phyloP scores from a whole-genome alignment of 805 yeast species.

The Kuraishia hungarica region DNA sequence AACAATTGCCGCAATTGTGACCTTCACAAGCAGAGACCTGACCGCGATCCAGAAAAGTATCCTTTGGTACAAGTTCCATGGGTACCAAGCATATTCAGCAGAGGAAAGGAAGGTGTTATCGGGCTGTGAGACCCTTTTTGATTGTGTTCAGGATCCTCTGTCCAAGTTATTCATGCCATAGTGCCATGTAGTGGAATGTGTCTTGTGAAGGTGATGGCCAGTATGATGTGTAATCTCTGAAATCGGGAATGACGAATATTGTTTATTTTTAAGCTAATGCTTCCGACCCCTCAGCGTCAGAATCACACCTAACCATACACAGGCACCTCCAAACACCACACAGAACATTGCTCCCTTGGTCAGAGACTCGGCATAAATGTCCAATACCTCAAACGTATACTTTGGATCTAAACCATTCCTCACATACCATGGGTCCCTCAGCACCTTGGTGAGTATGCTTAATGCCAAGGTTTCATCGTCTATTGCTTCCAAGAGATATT shows the following conservation, averaged over 20 bases:
- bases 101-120: background rate
- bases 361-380: constrained; percentile 12
- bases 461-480: constrained; percentile 14
- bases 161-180: background rate
- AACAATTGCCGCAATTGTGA: background rate
- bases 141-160: background rate
- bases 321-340: background rate
- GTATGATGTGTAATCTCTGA: too few species aligned
- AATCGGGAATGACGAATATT: too few species aligned
- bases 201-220: too few species aligned
- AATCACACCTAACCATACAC: background rate
- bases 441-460: constrained; percentile 12
- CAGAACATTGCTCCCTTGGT: background rate
- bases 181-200: background rate
- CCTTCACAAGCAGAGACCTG: background rate
- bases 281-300: background rate
- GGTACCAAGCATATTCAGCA: background rate
- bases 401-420: constrained; percentile 19
- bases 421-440: constrained; percentile 17
- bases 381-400: constrained; percentile 18
- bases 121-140: background rate
- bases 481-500: constrained; percentile 5
- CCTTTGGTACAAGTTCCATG: background rate
- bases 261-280: background rate
- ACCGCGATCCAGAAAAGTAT: background rate